Conservation (phyloP, 176 grass and related monocot species). For the Phragmites australis region DNA sequence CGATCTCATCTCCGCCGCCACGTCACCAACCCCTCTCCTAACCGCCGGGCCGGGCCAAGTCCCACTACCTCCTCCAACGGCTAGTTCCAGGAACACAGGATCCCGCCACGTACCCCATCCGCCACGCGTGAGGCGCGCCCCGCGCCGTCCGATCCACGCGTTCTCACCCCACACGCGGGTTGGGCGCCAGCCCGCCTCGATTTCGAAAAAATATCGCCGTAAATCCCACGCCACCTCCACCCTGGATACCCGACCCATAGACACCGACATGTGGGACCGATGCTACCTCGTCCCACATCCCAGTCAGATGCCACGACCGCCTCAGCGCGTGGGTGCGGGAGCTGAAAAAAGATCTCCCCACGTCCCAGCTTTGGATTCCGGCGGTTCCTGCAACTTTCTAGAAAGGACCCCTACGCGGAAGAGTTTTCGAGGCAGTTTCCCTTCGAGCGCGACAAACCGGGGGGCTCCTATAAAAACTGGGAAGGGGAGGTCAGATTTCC, state of each 20-base stretch:
- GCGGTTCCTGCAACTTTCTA: constrained; percentile 31
- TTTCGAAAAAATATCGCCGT: constrained; percentile 4
- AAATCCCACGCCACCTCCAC: background rate
- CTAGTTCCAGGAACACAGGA: background rate
- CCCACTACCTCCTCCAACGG: constrained; percentile 35
- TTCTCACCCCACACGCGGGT: background rate
- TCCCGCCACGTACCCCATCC: constrained; percentile 33
- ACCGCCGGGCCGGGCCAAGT: background rate
- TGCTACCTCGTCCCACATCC: fast-evolving
- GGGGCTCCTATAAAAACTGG: constrained; percentile 24
- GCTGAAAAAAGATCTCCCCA: background rate
- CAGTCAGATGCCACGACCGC: fast-evolving
- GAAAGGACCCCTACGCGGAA: constrained; percentile 3
- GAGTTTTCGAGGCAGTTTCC: constrained; percentile 21
- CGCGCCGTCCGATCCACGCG: constrained; percentile 38
- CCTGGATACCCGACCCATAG: fast-evolving
- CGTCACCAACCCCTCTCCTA: background rate
- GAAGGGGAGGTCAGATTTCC: constrained; percentile 33
- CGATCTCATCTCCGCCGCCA: constrained; percentile 29
- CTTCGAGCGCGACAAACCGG: background rate
- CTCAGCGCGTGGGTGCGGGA: background rate
- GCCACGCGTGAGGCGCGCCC: background rate
- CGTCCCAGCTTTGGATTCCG: constrained; percentile 34
- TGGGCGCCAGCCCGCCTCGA: constrained; percentile 27
- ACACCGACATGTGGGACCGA: background rate